A percentile compares a stretch with the other conserved stretches of the same genome.
phyloP scores from a whole-genome alignment of 1,284 basidiomycete species.

The Boletus hoseneyae region DNA sequence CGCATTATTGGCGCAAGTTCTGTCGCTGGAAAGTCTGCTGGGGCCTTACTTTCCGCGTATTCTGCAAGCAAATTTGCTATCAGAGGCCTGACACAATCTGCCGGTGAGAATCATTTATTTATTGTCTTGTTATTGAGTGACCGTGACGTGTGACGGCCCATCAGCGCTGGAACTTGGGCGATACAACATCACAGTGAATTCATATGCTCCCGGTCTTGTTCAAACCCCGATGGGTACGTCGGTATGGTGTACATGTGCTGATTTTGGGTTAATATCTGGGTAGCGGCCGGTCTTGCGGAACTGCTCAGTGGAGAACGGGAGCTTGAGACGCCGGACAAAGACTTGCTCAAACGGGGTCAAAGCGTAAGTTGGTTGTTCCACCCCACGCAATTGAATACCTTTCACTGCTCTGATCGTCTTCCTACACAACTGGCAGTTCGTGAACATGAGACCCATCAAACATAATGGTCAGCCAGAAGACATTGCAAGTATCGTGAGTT shows the following conservation, averaged over 20 bases:
- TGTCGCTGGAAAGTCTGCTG: conserved; percentile 18
- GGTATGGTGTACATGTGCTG: not conserved
- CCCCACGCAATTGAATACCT: not conserved
- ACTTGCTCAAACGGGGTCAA: not conserved
- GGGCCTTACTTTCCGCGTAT: conserved; percentile 12
- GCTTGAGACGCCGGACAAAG: conserved; percentile 1
- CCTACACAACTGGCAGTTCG: not conserved
- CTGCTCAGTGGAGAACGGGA: not conserved
- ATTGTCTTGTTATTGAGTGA: not conserved
- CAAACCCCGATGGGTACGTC: conserved; percentile 20
- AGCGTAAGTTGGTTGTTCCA: conserved; percentile 3
- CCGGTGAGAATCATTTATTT: conserved; percentile 9
- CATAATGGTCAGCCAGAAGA: conserved; percentile 23
- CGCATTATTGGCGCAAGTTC: conserved; percentile 37
- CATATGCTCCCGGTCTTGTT: conserved; percentile 24
- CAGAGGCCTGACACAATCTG: conserved; percentile 29
- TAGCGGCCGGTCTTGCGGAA: not conserved
- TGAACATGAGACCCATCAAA: conserved; percentile 5
- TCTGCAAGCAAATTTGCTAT: conserved; percentile 32
- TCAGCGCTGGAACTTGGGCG: conserved; percentile 33
- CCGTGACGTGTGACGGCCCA: not conserved
- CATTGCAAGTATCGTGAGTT: conserved; percentile 25
- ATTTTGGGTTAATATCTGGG: not conserved
- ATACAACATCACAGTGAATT: conserved; percentile 26
- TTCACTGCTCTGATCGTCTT: not conserved